A percentile compares a stretch with the other conserved stretches of the same genome.
Conservation (phyloP, 1,284 basidiomycete genomes). For the Neolentinus lepideus region DNA sequence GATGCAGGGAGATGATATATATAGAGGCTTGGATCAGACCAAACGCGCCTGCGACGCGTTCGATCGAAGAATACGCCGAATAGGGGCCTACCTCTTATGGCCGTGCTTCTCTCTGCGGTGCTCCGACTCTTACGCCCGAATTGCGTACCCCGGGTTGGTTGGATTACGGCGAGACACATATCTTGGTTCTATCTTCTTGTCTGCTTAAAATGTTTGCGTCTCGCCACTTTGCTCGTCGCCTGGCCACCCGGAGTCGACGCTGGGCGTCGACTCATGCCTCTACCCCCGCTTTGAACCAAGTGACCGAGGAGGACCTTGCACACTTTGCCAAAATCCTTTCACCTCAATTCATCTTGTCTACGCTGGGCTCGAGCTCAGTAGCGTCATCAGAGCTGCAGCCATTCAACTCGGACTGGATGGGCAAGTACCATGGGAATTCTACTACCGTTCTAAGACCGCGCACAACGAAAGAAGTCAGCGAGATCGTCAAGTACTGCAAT, state of each 20-base stretch:
- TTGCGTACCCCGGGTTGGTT: not conserved
- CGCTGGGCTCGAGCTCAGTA: slow-evolving; percentile 41
- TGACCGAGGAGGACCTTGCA: slow-evolving; percentile 49
- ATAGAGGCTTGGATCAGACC: too few species aligned
- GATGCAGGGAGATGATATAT: too few species aligned
- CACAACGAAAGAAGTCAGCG: slow-evolving; percentile 81
- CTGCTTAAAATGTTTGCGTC: slow-evolving; percentile 13
- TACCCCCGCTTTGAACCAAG: slow-evolving; percentile 30
- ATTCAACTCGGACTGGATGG: slow-evolving; percentile 97
- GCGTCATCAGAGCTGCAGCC: slow-evolving; percentile 63
- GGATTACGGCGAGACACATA: not conserved
- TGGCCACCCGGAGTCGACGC: slow-evolving; percentile 9
- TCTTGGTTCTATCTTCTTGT: not conserved
- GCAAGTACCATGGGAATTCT: slow-evolving; percentile 84
- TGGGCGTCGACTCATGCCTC: slow-evolving; percentile 14
- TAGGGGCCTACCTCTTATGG: not conserved
- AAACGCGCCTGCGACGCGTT: too few species aligned
- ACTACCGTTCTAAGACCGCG: slow-evolving; percentile 88
- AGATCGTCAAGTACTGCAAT: slow-evolving; percentile 83
- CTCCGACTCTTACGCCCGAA: not conserved
- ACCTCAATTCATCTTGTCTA: slow-evolving; percentile 54
- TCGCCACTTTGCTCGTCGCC: slow-evolving; percentile 13
- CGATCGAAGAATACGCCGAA: not conserved
- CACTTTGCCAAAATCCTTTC: slow-evolving; percentile 60
- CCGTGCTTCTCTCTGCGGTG: not conserved